A percentile compares a stretch with the other conserved stretches of the same genome.
Conservation (phyloP, 2,329 filamentous ascomycete genomes). For the Botryosphaeria dothidea region DNA sequence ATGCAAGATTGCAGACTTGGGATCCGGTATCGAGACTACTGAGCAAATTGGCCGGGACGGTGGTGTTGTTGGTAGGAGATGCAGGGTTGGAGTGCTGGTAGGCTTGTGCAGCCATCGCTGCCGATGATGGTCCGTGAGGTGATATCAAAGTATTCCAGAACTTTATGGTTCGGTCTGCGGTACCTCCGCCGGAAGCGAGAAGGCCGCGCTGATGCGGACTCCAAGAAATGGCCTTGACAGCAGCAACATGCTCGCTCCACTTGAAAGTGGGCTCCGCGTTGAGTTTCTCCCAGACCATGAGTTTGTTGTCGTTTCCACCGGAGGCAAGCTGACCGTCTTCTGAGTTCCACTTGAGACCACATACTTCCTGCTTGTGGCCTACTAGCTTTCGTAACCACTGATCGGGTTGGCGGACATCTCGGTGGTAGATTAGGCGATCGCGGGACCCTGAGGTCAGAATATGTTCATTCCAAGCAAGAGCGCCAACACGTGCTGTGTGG, state of each 20-base stretch:
- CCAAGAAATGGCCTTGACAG: slow-evolving; percentile 97
- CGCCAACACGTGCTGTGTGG: slow-evolving; percentile 88
- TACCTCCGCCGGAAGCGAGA: slow-evolving; percentile 93
- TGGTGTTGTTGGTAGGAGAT: slow-evolving; percentile 26
- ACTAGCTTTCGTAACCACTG: slow-evolving; percentile 85
- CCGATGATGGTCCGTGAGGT: slow-evolving; percentile 45
- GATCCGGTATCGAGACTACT: slow-evolving; percentile 95
- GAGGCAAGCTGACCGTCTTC: slow-evolving; percentile 94
- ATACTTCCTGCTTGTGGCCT: slow-evolving; percentile 97
- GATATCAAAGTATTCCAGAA: slow-evolving; percentile 97
- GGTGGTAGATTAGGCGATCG: slow-evolving; percentile 91
- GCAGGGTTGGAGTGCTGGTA: slow-evolving; percentile 30
- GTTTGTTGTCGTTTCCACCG: slow-evolving; percentile 96
- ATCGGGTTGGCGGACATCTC: slow-evolving; percentile 88
- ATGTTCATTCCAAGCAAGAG: slow-evolving; percentile 96
- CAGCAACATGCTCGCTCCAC: slow-evolving; percentile 91
- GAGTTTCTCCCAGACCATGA: slow-evolving; percentile 98
- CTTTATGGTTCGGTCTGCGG: slow-evolving; percentile 92
- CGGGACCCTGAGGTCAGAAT: slow-evolving; percentile 94
- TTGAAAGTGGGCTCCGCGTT: slow-evolving; percentile 91
- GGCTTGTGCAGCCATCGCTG: slow-evolving; percentile 41
- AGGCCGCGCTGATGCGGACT: slow-evolving; percentile 93
- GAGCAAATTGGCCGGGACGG: slow-evolving; percentile 45
- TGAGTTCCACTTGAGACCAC: slow-evolving; percentile 94
- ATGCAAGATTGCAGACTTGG: slow-evolving; percentile 97